Conservation (phyloP, 2,329 filamentous ascomycete genomes). For the Fulvia fulva region DNA sequence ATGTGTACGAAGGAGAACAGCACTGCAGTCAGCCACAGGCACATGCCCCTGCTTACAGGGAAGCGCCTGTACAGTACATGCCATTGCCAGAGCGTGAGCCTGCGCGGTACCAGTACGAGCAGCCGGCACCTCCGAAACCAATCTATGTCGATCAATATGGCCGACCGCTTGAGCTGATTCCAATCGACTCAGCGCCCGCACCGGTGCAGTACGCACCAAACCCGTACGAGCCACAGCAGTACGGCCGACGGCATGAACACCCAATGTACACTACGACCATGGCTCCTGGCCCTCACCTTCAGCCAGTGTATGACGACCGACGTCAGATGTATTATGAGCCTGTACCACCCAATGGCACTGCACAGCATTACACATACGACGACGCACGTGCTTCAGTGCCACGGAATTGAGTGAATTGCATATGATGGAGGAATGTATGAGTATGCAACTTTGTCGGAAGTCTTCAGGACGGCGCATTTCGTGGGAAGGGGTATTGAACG, state of each 20-base stretch:
- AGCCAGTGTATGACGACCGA: slow-evolving; percentile 15
- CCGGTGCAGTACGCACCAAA: slow-evolving; percentile 27
- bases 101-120: slow-evolving; percentile 20
- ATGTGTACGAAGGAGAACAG: slow-evolving; percentile 25
- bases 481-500: not conserved
- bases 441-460: not conserved
- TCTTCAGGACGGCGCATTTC: not conserved
- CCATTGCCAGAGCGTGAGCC: slow-evolving; percentile 19
- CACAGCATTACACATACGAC: slow-evolving; percentile 18
- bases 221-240: slow-evolving; percentile 27
- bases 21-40: slow-evolving; percentile 15
- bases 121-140: slow-evolving; percentile 20
- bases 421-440: not conserved
- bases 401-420: slow-evolving; percentile 10
- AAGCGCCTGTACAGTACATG: slow-evolving; percentile 24
- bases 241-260: slow-evolving; percentile 13
- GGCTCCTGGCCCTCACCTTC: slow-evolving; percentile 9
- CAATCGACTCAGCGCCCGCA: slow-evolving; percentile 26
- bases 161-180: slow-evolving; percentile 27
- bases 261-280: slow-evolving; percentile 14
- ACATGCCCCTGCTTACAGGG: slow-evolving; percentile 12
- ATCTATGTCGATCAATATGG: slow-evolving; percentile 35
- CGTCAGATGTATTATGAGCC: slow-evolving; percentile 15
- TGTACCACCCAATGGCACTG: not conserved
- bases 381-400: slow-evolving; percentile 18